These are phyloP conservation scores for Papiliotrema fonsecae DNA, from an alignment of 1,284 basidiomycete genomes.

Conservation along the genomic window DNA sequence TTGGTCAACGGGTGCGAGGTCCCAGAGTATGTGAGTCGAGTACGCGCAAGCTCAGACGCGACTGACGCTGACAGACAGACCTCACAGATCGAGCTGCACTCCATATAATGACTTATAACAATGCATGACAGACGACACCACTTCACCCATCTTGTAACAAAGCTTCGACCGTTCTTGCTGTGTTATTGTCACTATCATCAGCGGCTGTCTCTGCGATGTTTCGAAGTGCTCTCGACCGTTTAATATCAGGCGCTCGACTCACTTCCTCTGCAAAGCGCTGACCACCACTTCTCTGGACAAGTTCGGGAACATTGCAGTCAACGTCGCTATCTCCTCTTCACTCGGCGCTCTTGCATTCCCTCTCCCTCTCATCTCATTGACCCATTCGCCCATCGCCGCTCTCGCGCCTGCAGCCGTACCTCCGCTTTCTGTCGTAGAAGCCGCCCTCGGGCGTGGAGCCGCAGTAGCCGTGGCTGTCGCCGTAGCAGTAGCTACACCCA, in stretches of 20 bases:
- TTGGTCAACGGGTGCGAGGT: no score
- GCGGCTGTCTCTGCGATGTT: conserved; percentile 4
- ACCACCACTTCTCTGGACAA: conserved; percentile 68
- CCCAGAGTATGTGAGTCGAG: no score
- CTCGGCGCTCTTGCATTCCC: conserved; percentile 59
- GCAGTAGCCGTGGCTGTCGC: neutral
- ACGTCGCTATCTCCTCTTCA: conserved; percentile 63
- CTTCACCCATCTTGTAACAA: conserved; percentile 53
- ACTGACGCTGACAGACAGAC: no score
- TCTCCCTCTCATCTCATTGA: conserved; percentile 68
- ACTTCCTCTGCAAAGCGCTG: conserved; percentile 75
- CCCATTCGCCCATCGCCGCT: conserved; percentile 71
- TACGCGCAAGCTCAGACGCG: no score
- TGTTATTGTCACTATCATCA: conserved; percentile 57
- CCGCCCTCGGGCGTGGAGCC: neutral
- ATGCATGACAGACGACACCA: neutral
- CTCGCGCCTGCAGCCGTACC: conserved; percentile 27
- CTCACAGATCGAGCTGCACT: no score
- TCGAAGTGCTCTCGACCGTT: no score
- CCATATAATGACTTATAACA: no score
- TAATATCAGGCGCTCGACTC: conserved; percentile 38
- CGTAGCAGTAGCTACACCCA: neutral
- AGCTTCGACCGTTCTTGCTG: conserved; percentile 75
- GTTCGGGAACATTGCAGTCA: conserved; percentile 78
- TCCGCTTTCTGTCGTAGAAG: neutral